Evolutionary conservation across 1,139 yeast genomes (phyloP).

Genomic region (Hyphopichia buzzinii): DNA sequence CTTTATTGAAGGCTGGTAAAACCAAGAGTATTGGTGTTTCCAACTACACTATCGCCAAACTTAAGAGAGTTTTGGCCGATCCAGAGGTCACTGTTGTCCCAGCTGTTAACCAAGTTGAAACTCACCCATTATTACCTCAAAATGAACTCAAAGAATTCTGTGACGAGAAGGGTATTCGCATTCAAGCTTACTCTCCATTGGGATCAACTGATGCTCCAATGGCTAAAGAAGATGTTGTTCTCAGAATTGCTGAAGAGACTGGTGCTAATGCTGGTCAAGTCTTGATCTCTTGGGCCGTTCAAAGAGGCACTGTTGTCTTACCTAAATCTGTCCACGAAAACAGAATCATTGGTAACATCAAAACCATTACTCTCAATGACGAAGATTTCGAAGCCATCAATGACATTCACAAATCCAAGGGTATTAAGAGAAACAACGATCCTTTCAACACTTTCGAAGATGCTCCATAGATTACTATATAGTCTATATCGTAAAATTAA

Average conservation of each 20-base stretch:
- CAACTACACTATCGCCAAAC: slow-evolving; percentile 54
- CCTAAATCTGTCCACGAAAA: slow-evolving; percentile 50
- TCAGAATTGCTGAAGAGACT: slow-evolving; percentile 44
- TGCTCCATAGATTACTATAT: background rate
- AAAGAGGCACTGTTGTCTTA: slow-evolving; percentile 50
- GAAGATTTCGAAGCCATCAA: slow-evolving; percentile 36
- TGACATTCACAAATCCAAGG: slow-evolving; percentile 27
- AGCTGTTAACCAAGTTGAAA: slow-evolving; percentile 55
- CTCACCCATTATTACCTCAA: slow-evolving; percentile 60
- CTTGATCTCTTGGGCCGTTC: slow-evolving; percentile 53
- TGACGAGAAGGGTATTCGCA: slow-evolving; percentile 40
- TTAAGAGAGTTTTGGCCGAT: slow-evolving; percentile 51
- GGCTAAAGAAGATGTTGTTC: slow-evolving; percentile 39
- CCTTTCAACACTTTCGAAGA: slow-evolving; percentile 7
- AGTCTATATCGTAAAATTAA: background rate
- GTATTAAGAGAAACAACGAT: slow-evolving; percentile 27
- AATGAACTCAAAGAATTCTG: slow-evolving; percentile 44
- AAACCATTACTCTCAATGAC: slow-evolving; percentile 27
- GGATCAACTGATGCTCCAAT: slow-evolving; percentile 58
- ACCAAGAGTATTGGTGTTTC: slow-evolving; percentile 75
- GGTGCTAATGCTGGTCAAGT: slow-evolving; percentile 43
- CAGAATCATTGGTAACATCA: slow-evolving; percentile 33
- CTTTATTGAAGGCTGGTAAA: slow-evolving; percentile 52
- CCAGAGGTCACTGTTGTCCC: slow-evolving; percentile 44
- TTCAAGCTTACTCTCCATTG: slow-evolving; percentile 61